Percentiles rank a stretch among this genome's conserved stretches.
These are phyloP conservation scores for Symbiodinium pilosum DNA, from an alignment of 73 alveolate genomes.

Conservation along the genomic window DNA sequence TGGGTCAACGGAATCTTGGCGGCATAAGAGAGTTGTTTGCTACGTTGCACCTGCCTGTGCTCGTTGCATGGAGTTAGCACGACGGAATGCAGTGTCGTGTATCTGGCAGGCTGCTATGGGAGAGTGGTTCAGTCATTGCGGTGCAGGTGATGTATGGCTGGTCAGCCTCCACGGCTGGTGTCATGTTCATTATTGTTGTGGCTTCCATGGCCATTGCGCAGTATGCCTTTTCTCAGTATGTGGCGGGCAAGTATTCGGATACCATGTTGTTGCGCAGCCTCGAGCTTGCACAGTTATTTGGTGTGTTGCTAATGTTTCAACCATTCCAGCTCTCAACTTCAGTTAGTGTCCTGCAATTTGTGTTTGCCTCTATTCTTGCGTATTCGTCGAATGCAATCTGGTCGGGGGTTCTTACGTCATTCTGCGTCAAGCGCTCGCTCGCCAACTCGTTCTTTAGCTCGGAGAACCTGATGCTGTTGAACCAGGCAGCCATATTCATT, in stretches of 20 bases:
- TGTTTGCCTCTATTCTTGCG: background rate
- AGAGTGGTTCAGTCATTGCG: constrained; percentile 19
- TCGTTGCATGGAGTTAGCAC: too few relatives aligned
- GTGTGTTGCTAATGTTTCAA: constrained; percentile 11
- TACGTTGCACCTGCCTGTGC: too few relatives aligned
- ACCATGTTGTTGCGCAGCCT: background rate
- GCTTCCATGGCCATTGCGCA: background rate
- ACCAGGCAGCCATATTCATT: background rate
- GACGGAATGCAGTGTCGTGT: background rate
- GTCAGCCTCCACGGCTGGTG: constrained; percentile 1
- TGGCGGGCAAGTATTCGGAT: background rate
- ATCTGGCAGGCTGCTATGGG: background rate
- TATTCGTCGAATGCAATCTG: constrained; percentile 12
- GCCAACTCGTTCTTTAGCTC: background rate
- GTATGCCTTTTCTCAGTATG: background rate
- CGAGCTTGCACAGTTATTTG: background rate
- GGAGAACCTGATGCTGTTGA: background rate
- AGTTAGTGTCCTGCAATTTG: background rate
- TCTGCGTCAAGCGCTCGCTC: constrained; percentile 4
- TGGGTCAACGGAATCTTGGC: background rate
- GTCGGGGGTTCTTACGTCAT: background rate
- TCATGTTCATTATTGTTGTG: background rate
- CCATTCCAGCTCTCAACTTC: background rate
- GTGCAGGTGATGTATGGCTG: background rate
- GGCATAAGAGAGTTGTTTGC: background rate